Base-by-base conservation (phyloP, 2,329 filamentous ascomycete genomes). In the Aspergillus uvarum region DNA sequence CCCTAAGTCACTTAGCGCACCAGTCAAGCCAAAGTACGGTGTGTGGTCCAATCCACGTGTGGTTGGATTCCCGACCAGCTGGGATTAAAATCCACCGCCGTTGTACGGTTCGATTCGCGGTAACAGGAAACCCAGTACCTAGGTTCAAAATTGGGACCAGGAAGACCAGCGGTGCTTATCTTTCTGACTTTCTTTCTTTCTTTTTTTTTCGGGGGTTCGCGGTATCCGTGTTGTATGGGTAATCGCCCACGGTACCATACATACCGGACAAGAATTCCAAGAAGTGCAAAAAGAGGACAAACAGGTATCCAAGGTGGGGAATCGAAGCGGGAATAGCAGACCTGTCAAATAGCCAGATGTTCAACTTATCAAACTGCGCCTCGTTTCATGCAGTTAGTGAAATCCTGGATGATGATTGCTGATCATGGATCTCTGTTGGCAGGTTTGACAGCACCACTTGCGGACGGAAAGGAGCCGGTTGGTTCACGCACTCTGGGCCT, bases 41-140 rank as follows among this genome's bases (percentile, higher is more conserved):
- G 62, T 61, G 38, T 44, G 63, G 62, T 65, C 38, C 57, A 50
- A 51, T 63, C 55, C 57, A 63, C 58, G 56, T 58, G 53, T 50
- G 44, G 48, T 48, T 31, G 32, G 51, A 32, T 44, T 47, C 51
- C 26, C 31, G 50, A 51, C 54, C 38, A 26, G 49, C 50, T 54
- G 35, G 26, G 24, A 58, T 47, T 19, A 35, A 35, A 54, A 49
- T 7, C 50, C 26, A 44, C 38, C 38, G 38, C 38, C 16, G 19
- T 44, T 44, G 16, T 44, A 44, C 19, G 38, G 38, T 44, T 44
- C 38, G 38, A 44, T 44, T n/a, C 16, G 38, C 38, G 38, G 38
- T 19, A 44, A 19, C 38, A 19, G 38, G 16, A 19, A n/a, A 44
- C 38, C 38, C 38, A 44, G n/a, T 44, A 44, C 38, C 38, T 44